These are phyloP conservation scores for Naematelia encephala DNA, from an alignment of 768 basidiomycete genomes.

Conservation along the genomic window DNA sequence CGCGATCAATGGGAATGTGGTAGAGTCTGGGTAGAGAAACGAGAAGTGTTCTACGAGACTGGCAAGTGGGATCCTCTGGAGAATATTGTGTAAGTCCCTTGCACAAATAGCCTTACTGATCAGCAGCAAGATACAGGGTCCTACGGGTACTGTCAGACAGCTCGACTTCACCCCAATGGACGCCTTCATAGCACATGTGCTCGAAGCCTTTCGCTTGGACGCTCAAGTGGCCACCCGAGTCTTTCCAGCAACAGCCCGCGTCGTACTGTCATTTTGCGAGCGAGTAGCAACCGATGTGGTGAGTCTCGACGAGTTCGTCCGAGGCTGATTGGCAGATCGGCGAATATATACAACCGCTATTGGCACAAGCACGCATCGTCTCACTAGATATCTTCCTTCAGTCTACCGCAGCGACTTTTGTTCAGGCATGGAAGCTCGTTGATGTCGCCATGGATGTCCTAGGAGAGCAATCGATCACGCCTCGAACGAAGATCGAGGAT, in stretches of 20 bases:
- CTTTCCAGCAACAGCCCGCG: constrained; percentile 75
- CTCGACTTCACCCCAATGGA: constrained; percentile 94
- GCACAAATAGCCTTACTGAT: constrained; percentile 50
- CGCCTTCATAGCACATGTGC: constrained; percentile 69
- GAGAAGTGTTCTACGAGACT: constrained; percentile 87
- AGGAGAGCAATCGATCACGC: constrained; percentile 12
- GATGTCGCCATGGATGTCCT: constrained; percentile 65
- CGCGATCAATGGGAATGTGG: constrained; percentile 78
- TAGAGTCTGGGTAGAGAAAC: constrained; percentile 91
- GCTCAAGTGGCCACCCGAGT: constrained; percentile 77
- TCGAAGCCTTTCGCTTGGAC: constrained; percentile 66
- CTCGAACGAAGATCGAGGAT: constrained; percentile 61
- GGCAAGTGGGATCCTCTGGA: constrained; percentile 73
- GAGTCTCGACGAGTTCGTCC: constrained; percentile 18
- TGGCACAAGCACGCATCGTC: constrained; percentile 72
- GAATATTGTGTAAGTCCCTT: constrained; percentile 57
- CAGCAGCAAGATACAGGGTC: constrained; percentile 41
- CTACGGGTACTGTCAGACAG: constrained; percentile 50
- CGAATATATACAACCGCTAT: constrained; percentile 77
- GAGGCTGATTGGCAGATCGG: constrained; percentile 59
- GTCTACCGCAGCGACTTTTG: constrained; percentile 83
- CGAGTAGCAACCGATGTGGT: constrained; percentile 76
- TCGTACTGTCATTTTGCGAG: constrained; percentile 77
- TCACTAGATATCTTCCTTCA: constrained; percentile 67
- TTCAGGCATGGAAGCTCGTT: constrained; percentile 81